Base-by-base conservation (phyloP, 805 yeast genomes). In the Yueomyces sinensis region DNA sequence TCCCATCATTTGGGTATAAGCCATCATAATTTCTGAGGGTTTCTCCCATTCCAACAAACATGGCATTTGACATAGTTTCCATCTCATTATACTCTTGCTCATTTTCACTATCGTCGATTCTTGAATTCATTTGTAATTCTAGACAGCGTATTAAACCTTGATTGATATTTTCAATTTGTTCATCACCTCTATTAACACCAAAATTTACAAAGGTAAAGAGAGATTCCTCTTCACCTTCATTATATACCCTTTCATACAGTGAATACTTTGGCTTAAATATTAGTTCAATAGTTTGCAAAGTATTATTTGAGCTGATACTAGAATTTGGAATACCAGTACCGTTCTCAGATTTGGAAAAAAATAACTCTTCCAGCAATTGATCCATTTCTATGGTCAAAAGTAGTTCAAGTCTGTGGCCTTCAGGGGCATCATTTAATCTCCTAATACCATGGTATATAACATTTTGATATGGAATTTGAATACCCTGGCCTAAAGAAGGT, bases 101-200 rank as follows among this genome's bases (percentile, higher is more conserved):
- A 9, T 23, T 25, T 9, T 36, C 43, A 11, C 36, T 35, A n/a
- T 36, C 43, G 15, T 31, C 37, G 25, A 36, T 38, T 4, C 22
- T 30, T 9, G 40, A 44, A 28, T 42, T 42, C 9, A 32, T 32
- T 37, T 41, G 41, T 19, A 52, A 30, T 34, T 55, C 60, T 42
- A 56, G 39, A 30, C 67, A 64, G 22, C 49, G 46, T 3, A 59
- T 48, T 14, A 65, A 33, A 4, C 66, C 65, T 14, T 51, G 47
- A 39, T 57, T 62, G 17, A 65, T 56, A 34, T 52, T 53, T 11
- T 41, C 44, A 2, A 64, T 61, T 53, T 63, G 40, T 16, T 53
- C 56, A 32, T 61, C 62, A 4, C 67, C 66, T 38, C 59, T 49
- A 36, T 62, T 62, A 13, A 54, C 45, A 0, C 68, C 68, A 45